Percentiles rank a stretch among this genome's conserved stretches.
phyloP scores from a whole-genome alignment of 192 early-diverging fungal species.

The Oehlia diaphana region DNA sequence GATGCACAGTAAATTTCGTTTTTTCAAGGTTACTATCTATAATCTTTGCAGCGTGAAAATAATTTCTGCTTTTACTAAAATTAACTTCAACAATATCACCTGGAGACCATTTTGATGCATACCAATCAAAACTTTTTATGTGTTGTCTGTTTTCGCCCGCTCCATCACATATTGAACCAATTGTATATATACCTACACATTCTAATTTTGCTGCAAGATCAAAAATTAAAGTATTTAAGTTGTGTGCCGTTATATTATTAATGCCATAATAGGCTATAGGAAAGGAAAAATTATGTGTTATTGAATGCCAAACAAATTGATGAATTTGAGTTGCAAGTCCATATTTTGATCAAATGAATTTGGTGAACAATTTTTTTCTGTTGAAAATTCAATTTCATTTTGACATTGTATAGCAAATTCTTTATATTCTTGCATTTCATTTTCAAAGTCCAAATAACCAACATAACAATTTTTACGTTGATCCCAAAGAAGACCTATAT shows the following conservation, averaged over 20 bases:
- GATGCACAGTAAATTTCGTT: no score
- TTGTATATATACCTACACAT: background rate
- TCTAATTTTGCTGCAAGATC: background rate
- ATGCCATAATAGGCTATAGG: background rate
- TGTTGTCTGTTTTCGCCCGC: background rate
- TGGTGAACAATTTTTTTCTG: background rate
- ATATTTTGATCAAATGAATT: background rate
- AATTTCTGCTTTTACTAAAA: background rate
- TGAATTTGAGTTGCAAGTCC: background rate
- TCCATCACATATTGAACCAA: no score
- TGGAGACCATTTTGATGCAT: background rate
- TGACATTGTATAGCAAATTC: background rate
- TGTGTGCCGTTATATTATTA: background rate
- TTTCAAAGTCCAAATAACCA: slow-evolving; percentile 10
- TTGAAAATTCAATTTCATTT: background rate
- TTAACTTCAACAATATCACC: slow-evolving; percentile 10
- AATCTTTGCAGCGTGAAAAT: background rate
- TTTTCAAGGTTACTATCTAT: background rate
- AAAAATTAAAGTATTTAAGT: background rate
- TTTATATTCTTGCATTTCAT: background rate
- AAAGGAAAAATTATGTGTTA: slow-evolving; percentile 17
- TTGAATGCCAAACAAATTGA: slow-evolving; percentile 4
- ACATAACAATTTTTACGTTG: slow-evolving; percentile 5
- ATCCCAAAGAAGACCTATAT: no score
- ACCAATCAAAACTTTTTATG: slow-evolving; percentile 18